These are phyloP conservation scores for Arabidopsis hybrid DNA, from an alignment of 441 rosid species.

Conservation along the genomic window DNA sequence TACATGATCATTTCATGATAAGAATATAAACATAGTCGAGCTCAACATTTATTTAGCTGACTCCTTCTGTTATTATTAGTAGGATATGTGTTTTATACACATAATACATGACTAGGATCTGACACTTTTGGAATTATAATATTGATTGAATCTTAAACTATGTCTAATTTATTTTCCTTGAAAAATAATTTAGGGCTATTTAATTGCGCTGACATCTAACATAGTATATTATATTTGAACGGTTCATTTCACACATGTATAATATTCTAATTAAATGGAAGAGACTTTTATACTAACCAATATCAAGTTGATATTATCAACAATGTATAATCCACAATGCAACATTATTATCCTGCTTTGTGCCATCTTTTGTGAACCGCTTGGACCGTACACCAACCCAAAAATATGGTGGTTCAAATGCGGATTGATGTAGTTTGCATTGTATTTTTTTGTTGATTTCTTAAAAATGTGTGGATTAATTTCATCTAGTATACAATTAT, in stretches of 20 bases:
- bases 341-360: background rate
- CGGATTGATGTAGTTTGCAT: background rate
- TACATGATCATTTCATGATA: background rate
- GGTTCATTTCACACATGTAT: background rate
- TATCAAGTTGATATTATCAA: too few species aligned
- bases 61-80: slow-evolving; percentile 1
- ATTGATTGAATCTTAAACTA: background rate
- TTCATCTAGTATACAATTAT: too few species aligned
- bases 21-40: background rate
- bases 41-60: slow-evolving; percentile 3
- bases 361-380: background rate
- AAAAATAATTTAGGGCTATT: background rate
- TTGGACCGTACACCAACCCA: background rate
- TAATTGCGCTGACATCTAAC: slow-evolving; percentile 29
- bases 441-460: background rate
- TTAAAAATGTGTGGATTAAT: background rate
- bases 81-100: background rate
- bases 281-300: background rate
- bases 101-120: slow-evolving; percentile 41
- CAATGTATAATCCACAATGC: slow-evolving; percentile 14
- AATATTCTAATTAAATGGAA: slow-evolving; percentile 6
- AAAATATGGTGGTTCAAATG: background rate
- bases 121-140: slow-evolving; percentile 22
- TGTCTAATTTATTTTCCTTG: background rate
- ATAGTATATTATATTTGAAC: background rate